Base-by-base conservation (phyloP, 176 grass and related monocot species). In the Guadua angustifolia region DNA sequence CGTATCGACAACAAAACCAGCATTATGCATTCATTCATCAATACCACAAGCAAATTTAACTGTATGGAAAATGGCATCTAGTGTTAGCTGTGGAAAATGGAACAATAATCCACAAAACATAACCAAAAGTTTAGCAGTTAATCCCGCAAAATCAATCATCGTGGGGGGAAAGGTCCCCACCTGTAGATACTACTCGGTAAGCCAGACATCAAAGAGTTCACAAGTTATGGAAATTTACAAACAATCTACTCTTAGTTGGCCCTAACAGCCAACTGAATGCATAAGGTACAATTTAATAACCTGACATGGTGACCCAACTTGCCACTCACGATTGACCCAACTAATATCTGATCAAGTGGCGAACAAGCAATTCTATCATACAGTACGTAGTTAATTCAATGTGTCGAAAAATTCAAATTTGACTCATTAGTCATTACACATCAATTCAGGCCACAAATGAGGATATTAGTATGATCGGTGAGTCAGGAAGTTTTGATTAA, bases 181-280 rank as follows among this genome's bases (percentile, higher is more conserved):
- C 7, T 40, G 16, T 66, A 81, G 38, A 80, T 74, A 40, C 13
- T 44, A 66, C 81, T 74, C 25, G 77, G 22, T 33, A 81, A 85
- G n/a, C 18, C 42, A 63, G 76, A 57, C 38, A 46, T 35, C 4
- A 51, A 67, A 62, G 42, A 33, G 32, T 84, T 85, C 64, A 77
- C 18, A 38, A 73, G 78, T 44, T 47, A 77, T 38, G 67, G 56
- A 11, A 76, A 59, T 25, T 81, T 32, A 33, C 35, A 22, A 72
- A 40, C n/a, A 62, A 21, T 42, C 4, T 60, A 74, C 59, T 69
- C 62, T 53, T 57, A 80, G 33, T 80, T 69, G 5, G 40, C 52
- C 64, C 36, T 56, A 50, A 50, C 29, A 83, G 8, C 7, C 14
- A 29, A 44, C 45, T 63, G 18, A 55, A 89, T 61, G 32, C 39